Evolutionary conservation across 768 basidiomycete genomes (phyloP).

Genomic region (Lactarius deliciosus): DNA sequence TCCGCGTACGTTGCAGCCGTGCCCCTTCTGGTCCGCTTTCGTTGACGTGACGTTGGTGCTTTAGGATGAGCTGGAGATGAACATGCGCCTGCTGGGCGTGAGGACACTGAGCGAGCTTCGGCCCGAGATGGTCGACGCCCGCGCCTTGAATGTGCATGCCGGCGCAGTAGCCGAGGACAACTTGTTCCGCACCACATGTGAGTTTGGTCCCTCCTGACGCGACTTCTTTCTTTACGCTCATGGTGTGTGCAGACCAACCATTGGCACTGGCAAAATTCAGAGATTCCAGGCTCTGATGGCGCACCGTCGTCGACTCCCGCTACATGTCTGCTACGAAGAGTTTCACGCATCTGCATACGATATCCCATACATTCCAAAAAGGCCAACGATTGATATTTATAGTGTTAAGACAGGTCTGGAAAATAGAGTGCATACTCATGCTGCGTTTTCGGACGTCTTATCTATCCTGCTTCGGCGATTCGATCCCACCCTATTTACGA

Average conservation of each 20-base stretch:
- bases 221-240: background rate
- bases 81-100: slow-evolving; percentile 89
- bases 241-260: background rate
- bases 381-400: background rate
- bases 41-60: slow-evolving; percentile 11
- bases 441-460: too few species aligned
- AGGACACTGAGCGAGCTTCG: slow-evolving; percentile 74
- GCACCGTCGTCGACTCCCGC: background rate
- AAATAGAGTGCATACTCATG: background rate
- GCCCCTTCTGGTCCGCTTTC: background rate
- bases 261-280: background rate
- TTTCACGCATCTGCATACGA: background rate
- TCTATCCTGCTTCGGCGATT: too few species aligned
- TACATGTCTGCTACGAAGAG: background rate
- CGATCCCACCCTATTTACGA: too few species aligned
- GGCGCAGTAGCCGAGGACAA: background rate
- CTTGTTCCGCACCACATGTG: background rate
- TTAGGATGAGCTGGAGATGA: slow-evolving; percentile 98
- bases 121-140: slow-evolving; percentile 81
- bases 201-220: background rate
- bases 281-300: background rate
- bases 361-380: background rate
- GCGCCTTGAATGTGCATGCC: background rate
- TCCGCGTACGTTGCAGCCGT: slow-evolving; percentile 49
- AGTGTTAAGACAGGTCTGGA: background rate